These are phyloP conservation scores for Leucocoprinus birnbaumii DNA, from an alignment of 768 basidiomycete species.

Conservation along the genomic window DNA sequence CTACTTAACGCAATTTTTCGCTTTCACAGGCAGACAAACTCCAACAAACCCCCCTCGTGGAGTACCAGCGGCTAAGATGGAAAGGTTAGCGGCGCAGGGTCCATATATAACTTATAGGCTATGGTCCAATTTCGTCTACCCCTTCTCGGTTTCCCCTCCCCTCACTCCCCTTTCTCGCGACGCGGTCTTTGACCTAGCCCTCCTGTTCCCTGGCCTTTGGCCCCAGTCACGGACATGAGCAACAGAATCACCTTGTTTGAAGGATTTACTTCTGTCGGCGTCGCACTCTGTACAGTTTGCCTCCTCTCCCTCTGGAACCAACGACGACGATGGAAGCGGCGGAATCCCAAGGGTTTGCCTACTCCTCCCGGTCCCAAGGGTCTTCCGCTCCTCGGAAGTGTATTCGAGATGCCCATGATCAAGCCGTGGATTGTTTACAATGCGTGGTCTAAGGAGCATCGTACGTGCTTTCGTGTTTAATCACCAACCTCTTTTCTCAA, in stretches of 20 bases:
- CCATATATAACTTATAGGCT: background rate
- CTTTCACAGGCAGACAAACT: background rate
- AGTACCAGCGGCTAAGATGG: background rate
- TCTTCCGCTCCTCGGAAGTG: constrained; percentile 17
- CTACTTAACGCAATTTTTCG: background rate
- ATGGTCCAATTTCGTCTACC: background rate
- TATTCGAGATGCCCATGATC: constrained; percentile 16
- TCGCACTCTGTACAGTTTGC: background rate
- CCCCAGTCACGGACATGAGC: background rate
- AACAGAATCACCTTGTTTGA: background rate
- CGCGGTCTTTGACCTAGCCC: background rate
- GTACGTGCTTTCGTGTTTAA: constrained; percentile 9
- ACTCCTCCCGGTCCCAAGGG: constrained; percentile 19
- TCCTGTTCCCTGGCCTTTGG: too few relatives aligned
- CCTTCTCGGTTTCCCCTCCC: background rate
- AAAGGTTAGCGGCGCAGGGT: constrained; percentile 1
- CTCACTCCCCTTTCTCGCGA: background rate
- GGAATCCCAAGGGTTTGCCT: constrained; percentile 8
- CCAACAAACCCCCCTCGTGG: background rate
- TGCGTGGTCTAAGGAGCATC: constrained; percentile 19
- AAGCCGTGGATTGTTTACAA: constrained; percentile 20
- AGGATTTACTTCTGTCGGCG: background rate
- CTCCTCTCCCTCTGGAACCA: background rate
- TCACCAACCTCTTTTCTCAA: background rate
- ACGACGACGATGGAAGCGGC: background rate